Evolutionary conservation across 2,329 filamentous ascomycete species (phyloP).

Genomic region (Microdochium paspali): DNA sequence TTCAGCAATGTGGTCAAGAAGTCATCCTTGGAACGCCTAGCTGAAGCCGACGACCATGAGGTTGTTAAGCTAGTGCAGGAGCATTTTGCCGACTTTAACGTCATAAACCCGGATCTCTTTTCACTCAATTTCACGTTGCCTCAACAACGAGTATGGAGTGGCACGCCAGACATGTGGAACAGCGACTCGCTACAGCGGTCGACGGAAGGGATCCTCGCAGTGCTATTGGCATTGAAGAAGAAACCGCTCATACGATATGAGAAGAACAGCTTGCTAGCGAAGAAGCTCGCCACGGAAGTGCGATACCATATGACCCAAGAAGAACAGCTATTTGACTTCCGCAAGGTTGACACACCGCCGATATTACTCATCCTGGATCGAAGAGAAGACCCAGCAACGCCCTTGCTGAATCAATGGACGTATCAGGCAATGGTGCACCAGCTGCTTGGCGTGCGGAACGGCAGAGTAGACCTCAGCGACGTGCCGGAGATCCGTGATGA

Average conservation of each 20-base stretch:
- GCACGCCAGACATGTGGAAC: slow-evolving; percentile 81
- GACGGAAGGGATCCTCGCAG: slow-evolving; percentile 77
- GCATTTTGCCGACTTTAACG: slow-evolving; percentile 91
- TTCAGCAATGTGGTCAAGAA: slow-evolving; percentile 98
- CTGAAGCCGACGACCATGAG: slow-evolving; percentile 95
- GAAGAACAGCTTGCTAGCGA: slow-evolving; percentile 80
- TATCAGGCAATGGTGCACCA: slow-evolving; percentile 99
- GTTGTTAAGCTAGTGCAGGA: slow-evolving; percentile 91
- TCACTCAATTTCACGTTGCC: slow-evolving; percentile 67
- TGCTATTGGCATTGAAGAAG: slow-evolving; percentile 87
- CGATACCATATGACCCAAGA: slow-evolving; percentile 92
- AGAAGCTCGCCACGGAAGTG: slow-evolving; percentile 88
- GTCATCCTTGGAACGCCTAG: slow-evolving; percentile 84
- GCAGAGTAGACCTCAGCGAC: slow-evolving; percentile 79
- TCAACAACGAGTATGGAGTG: slow-evolving; percentile 69
- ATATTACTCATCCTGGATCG: slow-evolving; percentile 86
- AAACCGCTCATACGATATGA: slow-evolving; percentile 90
- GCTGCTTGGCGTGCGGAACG: slow-evolving; percentile 85
- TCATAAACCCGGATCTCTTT: slow-evolving; percentile 91
- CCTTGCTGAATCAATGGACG: slow-evolving; percentile 93
- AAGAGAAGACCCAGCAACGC: slow-evolving; percentile 89
- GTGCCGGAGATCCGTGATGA: slow-evolving; percentile 80
- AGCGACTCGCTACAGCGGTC: slow-evolving; percentile 77
- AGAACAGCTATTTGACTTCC: slow-evolving; percentile 92
- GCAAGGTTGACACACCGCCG: slow-evolving; percentile 87